Base-by-base conservation (phyloP, 2,329 filamentous ascomycete genomes). In the Fusarium beomiforme region DNA sequence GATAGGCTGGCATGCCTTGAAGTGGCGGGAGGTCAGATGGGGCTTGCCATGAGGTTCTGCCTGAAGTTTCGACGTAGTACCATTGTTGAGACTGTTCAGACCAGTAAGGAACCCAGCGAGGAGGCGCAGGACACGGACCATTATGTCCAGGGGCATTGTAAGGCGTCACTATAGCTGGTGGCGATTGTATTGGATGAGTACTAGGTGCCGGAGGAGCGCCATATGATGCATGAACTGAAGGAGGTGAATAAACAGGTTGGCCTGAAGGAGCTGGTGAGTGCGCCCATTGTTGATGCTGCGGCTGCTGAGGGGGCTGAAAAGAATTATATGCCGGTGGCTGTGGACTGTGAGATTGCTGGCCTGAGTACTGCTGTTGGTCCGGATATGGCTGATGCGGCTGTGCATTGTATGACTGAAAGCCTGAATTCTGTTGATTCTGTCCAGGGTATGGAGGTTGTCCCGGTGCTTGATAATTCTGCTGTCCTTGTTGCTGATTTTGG, bases 101-200 rank as follows among this genome's bases (percentile, higher is more conserved):
- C 67, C 19, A 76, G 72, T 43, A 64, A 37, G 53, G 59, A 49
- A 66, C 74, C 73, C 55, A 79, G 0, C 23, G 51, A 10, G 69
- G 65, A 14, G 69, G 69, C 16, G 46, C 33, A 3, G 65, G 70
- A 6, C 69, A 56, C 2, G 43, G 47, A 4, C 26, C 24, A 16
- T 10, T 59, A n/a, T 8, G 29, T 1, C 11, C 5, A 4, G 36
- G 16, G 19, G 24, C 17, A 23, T n/a, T 8, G 9, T 53, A 56
- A 21, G 56, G 12, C 8, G 21, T 5, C 6, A 34, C 50, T 12
- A 41, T 13, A 2, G 12, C 6, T 14, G 42, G n/a, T 17, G 54
- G 17, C 3, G 23, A 41, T 21, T 49, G 39, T 4, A 37, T 33
- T 0, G 39, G 14, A 13, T 19, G 4, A 10, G 1, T 10, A 2